These are phyloP conservation scores for Galium porrigens DNA, from an alignment of 305 asterid species.

Conservation along the genomic window DNA sequence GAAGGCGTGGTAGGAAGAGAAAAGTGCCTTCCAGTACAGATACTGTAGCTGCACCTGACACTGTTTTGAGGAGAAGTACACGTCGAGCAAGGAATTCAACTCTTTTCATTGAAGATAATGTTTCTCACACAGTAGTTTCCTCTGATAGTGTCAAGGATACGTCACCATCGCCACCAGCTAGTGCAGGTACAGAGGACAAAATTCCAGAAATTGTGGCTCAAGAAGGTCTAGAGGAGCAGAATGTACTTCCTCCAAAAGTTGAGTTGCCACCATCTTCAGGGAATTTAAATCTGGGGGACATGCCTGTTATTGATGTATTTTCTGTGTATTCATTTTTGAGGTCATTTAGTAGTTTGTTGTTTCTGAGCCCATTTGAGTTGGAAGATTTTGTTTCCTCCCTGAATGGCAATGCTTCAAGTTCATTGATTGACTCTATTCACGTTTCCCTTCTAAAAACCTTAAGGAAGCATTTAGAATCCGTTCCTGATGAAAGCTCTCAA, in stretches of 20 bases:
- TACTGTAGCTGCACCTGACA: conserved; percentile 28
- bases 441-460: conserved; percentile 57
- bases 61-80: conserved; percentile 76
- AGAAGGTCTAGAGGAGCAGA: conserved; percentile 22
- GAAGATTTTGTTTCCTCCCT: conserved; percentile 52
- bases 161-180: conserved; percentile 43
- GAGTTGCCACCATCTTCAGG: conserved; percentile 59
- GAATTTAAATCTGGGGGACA: conserved; percentile 40
- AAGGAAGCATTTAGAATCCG: conserved; percentile 62
- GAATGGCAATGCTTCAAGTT: conserved; percentile 41
- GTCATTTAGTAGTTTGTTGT: conserved; percentile 63
- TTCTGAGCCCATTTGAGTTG: conserved; percentile 77
- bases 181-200: conserved; percentile 46
- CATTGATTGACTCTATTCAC: conserved; percentile 61
- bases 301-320: conserved; percentile 49
- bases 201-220: conserved; percentile 18
- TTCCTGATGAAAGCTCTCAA: conserved; percentile 43
- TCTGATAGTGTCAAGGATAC: conserved; percentile 25
- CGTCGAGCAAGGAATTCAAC: conserved; percentile 49
- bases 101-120: conserved; percentile 30
- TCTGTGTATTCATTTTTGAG: conserved; percentile 74
- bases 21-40: conserved; percentile 20
- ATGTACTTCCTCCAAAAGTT: conserved; percentile 43
- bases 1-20: conserved; percentile 52
- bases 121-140: conserved; percentile 18